Percentiles rank a stretch among this genome's conserved stretches.
Conservation (phyloP, 2,329 filamentous ascomycete species). For the Elsinoe batatas region DNA sequence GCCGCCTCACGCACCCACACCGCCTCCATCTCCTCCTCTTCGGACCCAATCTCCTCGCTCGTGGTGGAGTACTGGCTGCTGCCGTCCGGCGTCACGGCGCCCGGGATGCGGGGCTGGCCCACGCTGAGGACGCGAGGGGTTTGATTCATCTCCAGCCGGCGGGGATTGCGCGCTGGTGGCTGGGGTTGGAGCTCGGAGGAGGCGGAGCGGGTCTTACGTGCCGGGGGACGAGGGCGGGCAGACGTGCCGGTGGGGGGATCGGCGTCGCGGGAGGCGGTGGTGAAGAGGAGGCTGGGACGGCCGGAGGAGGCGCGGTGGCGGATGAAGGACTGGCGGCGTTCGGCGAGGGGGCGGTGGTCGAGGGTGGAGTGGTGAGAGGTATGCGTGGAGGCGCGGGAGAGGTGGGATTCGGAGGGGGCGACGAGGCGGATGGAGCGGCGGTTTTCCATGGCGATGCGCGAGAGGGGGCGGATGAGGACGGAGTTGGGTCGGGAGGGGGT, state of each 20-base stretch:
- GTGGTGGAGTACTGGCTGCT: conserved; percentile 4
- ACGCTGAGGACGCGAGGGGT: background rate
- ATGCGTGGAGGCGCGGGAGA: background rate
- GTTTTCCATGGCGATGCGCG: conserved; percentile 26
- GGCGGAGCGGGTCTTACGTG: conserved; percentile 19
- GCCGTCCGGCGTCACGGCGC: background rate
- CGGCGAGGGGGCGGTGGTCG: conserved; percentile 30
- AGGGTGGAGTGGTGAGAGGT: conserved; percentile 20
- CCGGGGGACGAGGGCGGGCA: background rate
- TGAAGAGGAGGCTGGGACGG: conserved; percentile 32
- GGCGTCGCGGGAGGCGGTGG: conserved; percentile 20
- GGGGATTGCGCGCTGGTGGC: conserved; percentile 21
- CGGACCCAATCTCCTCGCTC: conserved; percentile 16
- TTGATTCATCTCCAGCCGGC: conserved; percentile 19
- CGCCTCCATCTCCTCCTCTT: conserved; percentile 19
- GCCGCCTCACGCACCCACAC: conserved; percentile 18
- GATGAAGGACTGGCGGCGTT: conserved; percentile 35
- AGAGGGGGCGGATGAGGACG: conserved; percentile 17
- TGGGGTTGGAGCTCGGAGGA: conserved; percentile 25
- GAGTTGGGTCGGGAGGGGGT: conserved; percentile 19
- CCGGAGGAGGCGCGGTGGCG: conserved; percentile 31
- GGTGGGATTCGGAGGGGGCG: conserved; percentile 21
- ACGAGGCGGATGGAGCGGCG: conserved; percentile 33
- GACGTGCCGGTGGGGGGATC: background rate
- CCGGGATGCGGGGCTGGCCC: background rate